These are phyloP conservation scores for Hortiboletus campestris DNA, from an alignment of 768 basidiomycete species.

Conservation along the genomic window DNA sequence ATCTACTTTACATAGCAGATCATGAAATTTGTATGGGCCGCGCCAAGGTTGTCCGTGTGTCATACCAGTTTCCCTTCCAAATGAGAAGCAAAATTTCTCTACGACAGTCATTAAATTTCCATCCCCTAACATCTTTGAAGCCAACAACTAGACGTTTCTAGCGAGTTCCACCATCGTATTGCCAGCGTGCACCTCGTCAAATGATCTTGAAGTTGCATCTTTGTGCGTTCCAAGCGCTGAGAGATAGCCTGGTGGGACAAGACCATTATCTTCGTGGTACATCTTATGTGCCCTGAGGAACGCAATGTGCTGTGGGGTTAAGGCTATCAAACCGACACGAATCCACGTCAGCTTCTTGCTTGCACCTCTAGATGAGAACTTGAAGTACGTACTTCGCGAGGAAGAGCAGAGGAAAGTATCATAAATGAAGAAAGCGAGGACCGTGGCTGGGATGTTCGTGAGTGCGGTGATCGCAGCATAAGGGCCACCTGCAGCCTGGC, in stretches of 20 bases:
- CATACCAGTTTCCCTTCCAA: slow-evolving; percentile 4
- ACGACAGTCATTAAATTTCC: not conserved
- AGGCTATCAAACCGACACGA: slow-evolving; percentile 9
- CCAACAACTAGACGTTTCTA: slow-evolving; percentile 14
- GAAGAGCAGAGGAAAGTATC: slow-evolving; percentile 59
- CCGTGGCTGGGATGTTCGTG: slow-evolving; percentile 63
- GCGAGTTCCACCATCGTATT: not conserved
- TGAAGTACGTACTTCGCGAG: slow-evolving; percentile 46
- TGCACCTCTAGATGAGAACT: not conserved
- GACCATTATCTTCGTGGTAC: slow-evolving; percentile 26
- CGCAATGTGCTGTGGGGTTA: slow-evolving; percentile 23
- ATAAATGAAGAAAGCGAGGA: slow-evolving; percentile 53
- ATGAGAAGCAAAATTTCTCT: slow-evolving; percentile 1
- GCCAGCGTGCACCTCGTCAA: slow-evolving; percentile 8
- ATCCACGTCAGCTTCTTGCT: slow-evolving; percentile 10
- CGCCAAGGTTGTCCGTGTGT: not conserved
- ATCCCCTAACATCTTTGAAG: not conserved
- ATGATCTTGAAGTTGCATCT: slow-evolving; percentile 8
- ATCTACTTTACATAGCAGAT: slow-evolving; percentile 5
- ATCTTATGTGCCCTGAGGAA: slow-evolving; percentile 22
- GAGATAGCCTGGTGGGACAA: slow-evolving; percentile 23
- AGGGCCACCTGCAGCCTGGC: slow-evolving; percentile 45
- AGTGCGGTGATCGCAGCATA: slow-evolving; percentile 66
- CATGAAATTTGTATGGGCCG: not conserved
- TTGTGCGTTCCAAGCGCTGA: slow-evolving; percentile 9